Base-by-base conservation (phyloP, 306 rosid species). In the Pyrus pyrifolia region DNA sequence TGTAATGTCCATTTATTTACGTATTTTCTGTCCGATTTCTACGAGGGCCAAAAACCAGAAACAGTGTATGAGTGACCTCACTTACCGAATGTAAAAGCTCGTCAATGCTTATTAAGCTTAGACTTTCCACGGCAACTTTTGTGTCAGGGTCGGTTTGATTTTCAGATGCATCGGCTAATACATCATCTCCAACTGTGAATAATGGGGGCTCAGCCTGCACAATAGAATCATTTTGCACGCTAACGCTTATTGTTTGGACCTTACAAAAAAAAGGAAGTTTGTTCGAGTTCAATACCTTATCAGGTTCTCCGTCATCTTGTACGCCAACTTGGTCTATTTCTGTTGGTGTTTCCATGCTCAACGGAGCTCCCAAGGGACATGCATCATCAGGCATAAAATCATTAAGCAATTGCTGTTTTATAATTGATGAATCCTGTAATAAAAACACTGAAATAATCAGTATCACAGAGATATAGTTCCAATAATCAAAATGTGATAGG, bases 41-140 rank as follows among this genome's bases (percentile, higher is more conserved):
- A 23, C 58, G 6, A 60, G 61, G 59, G 19, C 1, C 44, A 29
- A 44, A 11, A 74, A 3, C 25, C 38, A 25, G 11, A 29, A 25
- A 58, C 51, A 61, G 44, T 7, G 23, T 49, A 2, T 27, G 61
- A 29, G 64, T 45, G 52, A 25, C 45, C 44, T 14, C 51, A 87
- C 93, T 82, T 82, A 93, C 94, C 40, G 89, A 89, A 77, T 87
- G 84, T 82, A 93, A 82, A 74, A 90, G 86, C 78, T 93, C 88
- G 71, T 93, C 92, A 63, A 89, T 88, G 60, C 90, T 90, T n/a
- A 90, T 58, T 68, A 92, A 71, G 86, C 67, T 80, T 53, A 70
- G 80, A 81, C 73, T 87, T 71, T 80, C 88, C 25, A 67, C 70
- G 52, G 70, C 71, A 51, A 67, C 66, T 60, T 74, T 83, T 64